Base-by-base conservation (phyloP, 441 rosid genomes). In the Macaranga tanarius region DNA sequence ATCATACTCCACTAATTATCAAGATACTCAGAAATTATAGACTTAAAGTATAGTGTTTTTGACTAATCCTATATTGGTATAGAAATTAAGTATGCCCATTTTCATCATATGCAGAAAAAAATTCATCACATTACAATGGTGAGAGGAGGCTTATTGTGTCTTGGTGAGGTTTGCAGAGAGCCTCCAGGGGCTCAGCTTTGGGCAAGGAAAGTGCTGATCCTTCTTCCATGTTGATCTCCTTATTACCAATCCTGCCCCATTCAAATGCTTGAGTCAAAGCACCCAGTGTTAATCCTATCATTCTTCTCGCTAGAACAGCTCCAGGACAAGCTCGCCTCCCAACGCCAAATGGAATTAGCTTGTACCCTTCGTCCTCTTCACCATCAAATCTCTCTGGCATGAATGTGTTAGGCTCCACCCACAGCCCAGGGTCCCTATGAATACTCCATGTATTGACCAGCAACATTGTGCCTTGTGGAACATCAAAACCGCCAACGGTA, bases 271-370 rank as follows among this genome's bases (percentile, higher is more conserved):
- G 84, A 62, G 77, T 75, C 76, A 82, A 40, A 0, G 73, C 60
- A 13, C 79, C 85, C 25, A 84, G 45, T 1, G 68, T 73, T 17
- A 84, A 48, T 11, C 77, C 72, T 44, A 82, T 75, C 31, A 78
- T 72, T 65, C 74, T 60, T 52, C 58, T 79, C n/a, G 75, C 86
- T 0, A 82, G 48, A 48, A 20, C 77, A 26, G 77, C 77, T 16
- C 86, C 84, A 0, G 87, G 87, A 67, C 86, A 86, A 11, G 62
- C 83, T 25, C 83, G 62, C 81, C 84, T 75, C 25, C 84, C 84
- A 4, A 50, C 67, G 11, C 89, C 84, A 56, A 84, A 86, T 0
- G 86, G 84, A 19, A 86, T 16, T 31, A 77, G 26, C 67, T 75
- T 77, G 22, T 16, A 71, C 16, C 40, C 67, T 26, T 71, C 80